These are phyloP conservation scores for Nidularia sp. DNA, from an alignment of 768 basidiomycete genomes.

Conservation along the genomic window DNA sequence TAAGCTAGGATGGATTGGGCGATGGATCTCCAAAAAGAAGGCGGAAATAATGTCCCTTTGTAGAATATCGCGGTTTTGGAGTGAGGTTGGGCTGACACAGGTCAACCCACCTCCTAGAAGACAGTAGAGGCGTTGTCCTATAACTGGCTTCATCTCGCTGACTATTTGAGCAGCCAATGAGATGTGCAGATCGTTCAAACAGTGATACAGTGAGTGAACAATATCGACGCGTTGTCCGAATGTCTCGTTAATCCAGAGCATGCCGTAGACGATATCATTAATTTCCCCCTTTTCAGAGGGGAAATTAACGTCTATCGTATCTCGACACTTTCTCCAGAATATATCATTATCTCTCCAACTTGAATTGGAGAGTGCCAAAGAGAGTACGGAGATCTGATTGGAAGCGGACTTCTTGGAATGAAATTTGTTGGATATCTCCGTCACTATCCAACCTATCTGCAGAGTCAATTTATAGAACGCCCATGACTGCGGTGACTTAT, in stretches of 20 bases:
- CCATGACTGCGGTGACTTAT: background rate
- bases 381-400: background rate
- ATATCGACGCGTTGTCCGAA: background rate
- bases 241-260: background rate
- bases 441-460: no score
- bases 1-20: background rate
- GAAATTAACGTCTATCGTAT: background rate
- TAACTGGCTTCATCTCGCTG: background rate
- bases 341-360: background rate
- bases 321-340: background rate
- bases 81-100: background rate
- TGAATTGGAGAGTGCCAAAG: background rate
- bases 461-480: background rate
- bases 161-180: background rate
- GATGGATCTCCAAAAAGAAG: background rate
- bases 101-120: no score
- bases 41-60: background rate
- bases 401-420: background rate
- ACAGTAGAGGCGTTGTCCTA: background rate
- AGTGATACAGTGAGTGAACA: background rate
- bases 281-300: background rate
- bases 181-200: background rate
- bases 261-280: background rate
- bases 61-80: background rate
- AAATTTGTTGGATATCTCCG: no score